Evolutionary conservation across 2,329 filamentous ascomycete species (phyloP), one percentile per base, ranked within the genome.

Genomic region (Beauveria sp.): DNA sequence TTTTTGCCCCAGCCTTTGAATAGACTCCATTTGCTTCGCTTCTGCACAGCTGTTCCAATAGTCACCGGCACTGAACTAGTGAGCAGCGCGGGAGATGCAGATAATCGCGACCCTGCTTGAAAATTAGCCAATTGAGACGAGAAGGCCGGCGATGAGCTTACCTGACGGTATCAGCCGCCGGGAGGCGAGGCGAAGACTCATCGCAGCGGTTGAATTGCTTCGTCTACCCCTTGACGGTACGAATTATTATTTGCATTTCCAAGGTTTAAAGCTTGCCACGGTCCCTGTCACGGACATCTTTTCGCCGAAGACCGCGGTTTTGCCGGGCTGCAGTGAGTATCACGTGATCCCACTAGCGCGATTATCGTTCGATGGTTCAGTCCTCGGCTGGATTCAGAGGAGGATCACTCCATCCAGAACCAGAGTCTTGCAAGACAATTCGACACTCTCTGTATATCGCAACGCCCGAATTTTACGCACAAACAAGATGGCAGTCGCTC

Each of bases 131-230:
- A 10, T 53, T 61, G 50, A 28, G 46, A 40, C 7, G 8, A 40
- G 16, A 18, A 20, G 24, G 20, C 20, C 3, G 5, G 5, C 28
- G 26, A 18, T n/a, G 16, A 34, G 59, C 79, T 62, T 80, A 90
- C 88, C 84, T 72, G 81, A 78, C 70, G 79, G 77, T 61, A 82
- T 78, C 68, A 88, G 76, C 76, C 83, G 83, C 77, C 84, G 77
- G 69, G 85, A 79, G 67, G 87, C 85, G 70, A 86, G 76, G 73
- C 83, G 82, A 69, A 88, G 74, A 76, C 80, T 89, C 88, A 91
- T 91, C 71, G 66, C 70, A 53, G 65, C 65, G 66, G 63, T 63
- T n/a, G 65, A 48, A 62, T 61, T 53, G 66, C 54, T 57, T 56
- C 57, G 42, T 64, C 63, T 31, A 65, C 65, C 62, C 65, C 65